phyloP scores from a whole-genome alignment of 2,329 filamentous ascomycete genomes.

The Pseudopithomyces maydicus region DNA sequence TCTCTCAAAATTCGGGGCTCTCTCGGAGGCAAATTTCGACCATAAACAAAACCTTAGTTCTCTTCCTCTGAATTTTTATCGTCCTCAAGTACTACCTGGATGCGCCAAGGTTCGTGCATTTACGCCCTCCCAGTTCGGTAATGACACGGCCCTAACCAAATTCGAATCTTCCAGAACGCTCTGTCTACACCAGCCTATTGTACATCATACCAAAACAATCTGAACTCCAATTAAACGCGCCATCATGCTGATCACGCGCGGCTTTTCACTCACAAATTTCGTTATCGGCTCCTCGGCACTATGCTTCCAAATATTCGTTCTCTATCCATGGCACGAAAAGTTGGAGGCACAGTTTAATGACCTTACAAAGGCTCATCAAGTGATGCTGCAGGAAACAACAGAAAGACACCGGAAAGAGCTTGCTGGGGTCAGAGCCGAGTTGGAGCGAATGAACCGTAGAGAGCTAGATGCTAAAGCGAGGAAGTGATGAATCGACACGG shows the following conservation, averaged over 20 bases:
- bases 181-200: background rate
- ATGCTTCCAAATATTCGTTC: conserved; percentile 69
- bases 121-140: no score
- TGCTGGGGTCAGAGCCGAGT: conserved; percentile 25
- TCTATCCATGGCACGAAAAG: conserved; percentile 73
- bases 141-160: background rate
- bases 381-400: conserved; percentile 28
- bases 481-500: no score
- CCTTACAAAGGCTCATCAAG: conserved; percentile 62
- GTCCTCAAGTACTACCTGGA: no score
- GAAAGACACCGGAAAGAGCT: conserved; percentile 25
- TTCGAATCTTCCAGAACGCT: background rate
- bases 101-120: no score
- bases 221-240: background rate
- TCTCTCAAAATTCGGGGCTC: background rate
- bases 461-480: no score
- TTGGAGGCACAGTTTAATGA: conserved; percentile 66
- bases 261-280: conserved; percentile 68
- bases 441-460: conserved; percentile 9
- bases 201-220: background rate
- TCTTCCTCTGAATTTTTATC: background rate
- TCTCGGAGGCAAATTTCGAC: background rate
- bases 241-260: conserved; percentile 54
- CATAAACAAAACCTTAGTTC: background rate
- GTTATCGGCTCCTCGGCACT: conserved; percentile 68